Conservation (phyloP, 2,329 filamentous ascomycete genomes). For the Lasiodiplodia sp. region DNA sequence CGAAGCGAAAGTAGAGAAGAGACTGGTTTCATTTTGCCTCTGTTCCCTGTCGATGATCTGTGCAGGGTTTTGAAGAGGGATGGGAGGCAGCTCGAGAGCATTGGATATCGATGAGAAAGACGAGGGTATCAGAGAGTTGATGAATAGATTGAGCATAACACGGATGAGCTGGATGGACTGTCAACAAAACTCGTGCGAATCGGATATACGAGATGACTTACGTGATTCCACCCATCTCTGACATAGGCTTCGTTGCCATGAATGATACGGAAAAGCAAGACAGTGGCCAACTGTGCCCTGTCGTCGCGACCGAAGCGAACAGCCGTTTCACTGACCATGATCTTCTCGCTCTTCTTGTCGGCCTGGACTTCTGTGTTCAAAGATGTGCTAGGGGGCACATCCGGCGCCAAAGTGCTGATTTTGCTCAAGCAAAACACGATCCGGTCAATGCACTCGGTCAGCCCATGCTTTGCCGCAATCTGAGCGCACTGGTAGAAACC, state of each 20-base stretch:
- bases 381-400: conserved; percentile 78
- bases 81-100: conserved; percentile 75
- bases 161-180: conserved; percentile 71
- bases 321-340: conserved; percentile 98
- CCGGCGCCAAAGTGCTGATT: conserved; percentile 86
- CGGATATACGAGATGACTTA: conserved; percentile 52
- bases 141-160: conserved; percentile 94
- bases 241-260: conserved; percentile 83
- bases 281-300: conserved; percentile 88
- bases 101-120: conserved; percentile 73
- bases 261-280: conserved; percentile 94
- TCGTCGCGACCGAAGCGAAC: conserved; percentile 95
- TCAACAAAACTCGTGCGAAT: conserved; percentile 45
- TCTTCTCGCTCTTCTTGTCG: conserved; percentile 85
- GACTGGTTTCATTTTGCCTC: conserved; percentile 78
- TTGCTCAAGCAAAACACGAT: conserved; percentile 89
- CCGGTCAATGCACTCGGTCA: conserved; percentile 88
- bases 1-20: conserved; percentile 93
- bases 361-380: conserved; percentile 96
- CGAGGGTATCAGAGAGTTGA: conserved; percentile 89
- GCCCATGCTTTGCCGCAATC: conserved; percentile 83
- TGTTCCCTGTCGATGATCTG: conserved; percentile 90
- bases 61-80: conserved; percentile 88
- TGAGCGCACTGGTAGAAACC: conserved; percentile 96
- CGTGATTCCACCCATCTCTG: conserved; percentile 77